Base-by-base conservation (phyloP, 345 rosid species). In the Anastatica hierochuntica region DNA sequence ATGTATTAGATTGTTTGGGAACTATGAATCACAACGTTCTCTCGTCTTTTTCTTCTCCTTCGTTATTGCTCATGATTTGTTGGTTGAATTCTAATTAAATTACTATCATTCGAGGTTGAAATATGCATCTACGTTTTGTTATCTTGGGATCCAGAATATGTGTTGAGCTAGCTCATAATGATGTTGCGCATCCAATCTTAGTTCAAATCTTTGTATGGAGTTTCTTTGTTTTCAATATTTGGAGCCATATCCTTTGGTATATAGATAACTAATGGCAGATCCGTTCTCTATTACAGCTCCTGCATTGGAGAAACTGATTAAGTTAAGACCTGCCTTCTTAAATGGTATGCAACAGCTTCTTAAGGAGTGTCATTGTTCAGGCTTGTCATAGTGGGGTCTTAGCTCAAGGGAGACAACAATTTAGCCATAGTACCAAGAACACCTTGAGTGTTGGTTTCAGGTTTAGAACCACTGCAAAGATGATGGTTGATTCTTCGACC, bases 331-430 rank as follows among this genome's bases (percentile, higher is more conserved):
- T 55, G 55, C 43, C 10, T 38, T n/a, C n/a, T n/a, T n/a, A n/a
- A 84, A 88, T 88, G 99, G 63, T 88, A 78, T 83, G 85, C 90
- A 71, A 31, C 72, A 75, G 70, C 52, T 79, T 61, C 76, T n/a
- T 75, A 61, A 74, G 76, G 79, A 71, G 73, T 69, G 72, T 69
- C 43, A 74, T 92, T 77, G 74, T 74, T 57, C 86, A 76, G 59
- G 82, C 78, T 60, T 85, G 61, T 72, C 72, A 37, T 49, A 30
- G 70, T 43, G 81, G 88, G 52, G 24, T 74, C 15, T 66, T 71
- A 29, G 40, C 73, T 68, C 63, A 58, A 47, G 67, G 66, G 47
- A 62, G 79, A 54, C 67, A 56, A 33, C 75, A 49, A 9, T 35
- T 66, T 40, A 56, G 62, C 40, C 56, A 43, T 56, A 30, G 47